Evolutionary conservation across 805 yeast genomes (phyloP).

Genomic region (Candida tibetensis): DNA sequence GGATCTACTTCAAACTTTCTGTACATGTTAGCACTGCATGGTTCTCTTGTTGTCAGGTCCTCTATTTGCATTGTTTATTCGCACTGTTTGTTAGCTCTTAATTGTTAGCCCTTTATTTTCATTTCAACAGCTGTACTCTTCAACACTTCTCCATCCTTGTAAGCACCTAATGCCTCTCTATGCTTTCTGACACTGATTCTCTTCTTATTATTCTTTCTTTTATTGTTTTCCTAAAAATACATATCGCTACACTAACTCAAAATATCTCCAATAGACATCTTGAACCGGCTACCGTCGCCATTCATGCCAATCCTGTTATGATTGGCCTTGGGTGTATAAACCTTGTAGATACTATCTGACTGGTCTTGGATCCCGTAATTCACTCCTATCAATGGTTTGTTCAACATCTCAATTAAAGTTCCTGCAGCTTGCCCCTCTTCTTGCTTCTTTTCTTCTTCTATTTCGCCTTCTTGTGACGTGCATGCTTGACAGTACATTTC

Average conservation of each 20-base stretch:
- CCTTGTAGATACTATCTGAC: conserved; percentile 19
- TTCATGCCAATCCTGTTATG: not conserved
- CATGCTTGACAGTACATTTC: conserved; percentile 30
- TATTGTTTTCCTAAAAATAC: not conserved
- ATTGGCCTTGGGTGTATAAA: conserved; percentile 6
- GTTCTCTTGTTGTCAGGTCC: too few species aligned
- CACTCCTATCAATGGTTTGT: conserved; percentile 30
- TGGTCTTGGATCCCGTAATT: conserved; percentile 29
- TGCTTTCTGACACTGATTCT: too few species aligned
- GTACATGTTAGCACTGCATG: too few species aligned
- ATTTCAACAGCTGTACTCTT: too few species aligned
- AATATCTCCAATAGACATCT: conserved; percentile 21
- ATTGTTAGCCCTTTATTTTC: too few species aligned
- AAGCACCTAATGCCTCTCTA: too few species aligned
- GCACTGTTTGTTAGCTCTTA: too few species aligned
- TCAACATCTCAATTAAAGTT: conserved; percentile 21
- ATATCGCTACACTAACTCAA: conserved; percentile 9
- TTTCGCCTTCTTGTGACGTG: conserved; percentile 20
- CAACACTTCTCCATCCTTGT: too few species aligned
- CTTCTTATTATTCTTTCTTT: not conserved
- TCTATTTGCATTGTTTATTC: too few species aligned
- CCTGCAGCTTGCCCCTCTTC: conserved; percentile 16
- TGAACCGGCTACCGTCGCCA: conserved; percentile 13
- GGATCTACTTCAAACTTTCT: too few species aligned
- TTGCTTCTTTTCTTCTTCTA: conserved; percentile 6